Base-by-base conservation (phyloP, 1,284 basidiomycete species). In the Cerrena zonata region DNA sequence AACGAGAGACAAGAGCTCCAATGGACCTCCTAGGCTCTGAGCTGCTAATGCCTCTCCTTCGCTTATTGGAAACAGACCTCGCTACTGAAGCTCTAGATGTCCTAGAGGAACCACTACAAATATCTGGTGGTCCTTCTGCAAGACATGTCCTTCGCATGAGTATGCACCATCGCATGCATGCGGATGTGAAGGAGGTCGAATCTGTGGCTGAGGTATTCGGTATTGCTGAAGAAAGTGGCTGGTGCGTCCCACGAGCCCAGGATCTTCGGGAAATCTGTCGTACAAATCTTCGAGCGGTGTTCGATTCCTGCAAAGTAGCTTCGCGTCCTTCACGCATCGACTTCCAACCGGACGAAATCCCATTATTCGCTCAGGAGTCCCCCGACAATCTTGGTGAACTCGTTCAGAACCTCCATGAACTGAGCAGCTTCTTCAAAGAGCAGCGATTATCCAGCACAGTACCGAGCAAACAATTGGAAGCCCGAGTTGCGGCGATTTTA, bases 71-170 rank as follows among this genome's bases (percentile, higher is more conserved):
- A 56, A 91, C 89, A 2, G 89, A 94, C 58, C 78, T 94, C 24
- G 86, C 93, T 4, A 69, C 84, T 2, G 82, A 91, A 56, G 94
- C 94, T 0, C 76, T 97, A 41, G 92, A 95, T 45, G 92, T 96
- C 15, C 78, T 97, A 1, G 93, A 96, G 61, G 88, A 94, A 60
- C 92, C 91, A 0, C 82, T 91, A 64, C 80, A 79, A 21, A 84
- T 91, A 61, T 82, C 82, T 0, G 84, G 80, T 45, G 86, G 89
- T 15, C 82, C 83, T 36, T 77, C 84, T 3, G 88, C 89, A 0
- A 86, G 87, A 52, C 88, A 91, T 58, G 87, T 94, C n/a, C 72
- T 94, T 37, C 82, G 84, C 5, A 91, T 89, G 89, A 93, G 86
- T 68, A 86, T 87, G 78, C 81, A 86, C 59, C 65, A 76, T 36